Evolutionary conservation across 2,329 filamentous ascomycete genomes (phyloP).

Genomic region (Dothistroma pini): DNA sequence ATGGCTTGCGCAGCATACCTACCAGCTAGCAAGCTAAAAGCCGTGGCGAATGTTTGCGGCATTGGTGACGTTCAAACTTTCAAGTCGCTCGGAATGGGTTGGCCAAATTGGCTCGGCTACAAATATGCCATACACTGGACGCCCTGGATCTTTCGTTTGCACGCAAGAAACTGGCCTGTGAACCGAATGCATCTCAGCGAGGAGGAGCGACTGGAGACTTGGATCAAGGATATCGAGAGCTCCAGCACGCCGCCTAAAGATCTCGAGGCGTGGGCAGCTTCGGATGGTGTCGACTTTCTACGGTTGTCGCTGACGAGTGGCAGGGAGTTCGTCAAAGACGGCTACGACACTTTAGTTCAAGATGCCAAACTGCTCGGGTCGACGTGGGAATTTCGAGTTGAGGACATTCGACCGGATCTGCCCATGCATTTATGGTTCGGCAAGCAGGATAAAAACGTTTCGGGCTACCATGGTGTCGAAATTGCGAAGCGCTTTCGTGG

Average conservation of each 20-base stretch:
- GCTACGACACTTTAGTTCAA: background rate
- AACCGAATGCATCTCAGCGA: background rate
- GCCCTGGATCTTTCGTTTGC: background rate
- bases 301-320: background rate
- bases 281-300: background rate
- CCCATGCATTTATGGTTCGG: conserved; percentile 6
- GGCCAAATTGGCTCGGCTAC: conserved; percentile 1
- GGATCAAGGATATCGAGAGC: background rate
- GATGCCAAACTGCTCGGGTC: background rate
- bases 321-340: background rate
- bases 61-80: background rate
- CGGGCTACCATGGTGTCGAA: background rate
- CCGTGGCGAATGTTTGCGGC: conserved; percentile 4
- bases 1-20: conserved; percentile 45
- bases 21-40: conserved; percentile 23
- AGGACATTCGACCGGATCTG: background rate
- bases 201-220: background rate
- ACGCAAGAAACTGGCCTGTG: background rate
- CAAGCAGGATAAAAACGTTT: conserved; percentile 7
- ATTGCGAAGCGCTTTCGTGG: background rate
- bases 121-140: background rate
- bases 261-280: background rate
- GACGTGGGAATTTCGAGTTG: background rate
- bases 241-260: background rate
- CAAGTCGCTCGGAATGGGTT: background rate